A percentile compares a stretch with the other conserved stretches of the same genome.
Conservation (phyloP, 441 rosid species). For the Populus trichocarpa region DNA sequence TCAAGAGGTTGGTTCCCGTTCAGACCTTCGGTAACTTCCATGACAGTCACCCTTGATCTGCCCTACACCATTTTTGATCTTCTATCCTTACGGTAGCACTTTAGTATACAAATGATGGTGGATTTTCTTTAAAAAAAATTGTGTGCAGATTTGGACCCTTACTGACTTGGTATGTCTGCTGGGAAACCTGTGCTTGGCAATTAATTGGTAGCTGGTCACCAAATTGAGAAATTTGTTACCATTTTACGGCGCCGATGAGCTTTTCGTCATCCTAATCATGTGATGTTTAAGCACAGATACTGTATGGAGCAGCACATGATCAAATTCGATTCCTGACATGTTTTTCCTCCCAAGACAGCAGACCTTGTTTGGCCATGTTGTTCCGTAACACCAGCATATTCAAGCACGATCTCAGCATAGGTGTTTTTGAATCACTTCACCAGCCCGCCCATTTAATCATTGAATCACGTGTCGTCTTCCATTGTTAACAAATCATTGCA, state of each 20-base stretch:
- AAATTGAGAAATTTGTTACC: background rate
- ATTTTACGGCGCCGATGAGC: background rate
- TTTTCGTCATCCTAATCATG: background rate
- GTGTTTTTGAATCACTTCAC: background rate
- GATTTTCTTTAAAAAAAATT: background rate
- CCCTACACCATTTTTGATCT: background rate
- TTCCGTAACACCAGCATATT: background rate
- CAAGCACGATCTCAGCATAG: background rate
- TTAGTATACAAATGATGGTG: background rate
- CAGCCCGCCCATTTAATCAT: no score
- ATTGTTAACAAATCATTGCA: background rate
- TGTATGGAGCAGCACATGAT: background rate
- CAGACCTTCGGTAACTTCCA: background rate
- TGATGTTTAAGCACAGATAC: background rate
- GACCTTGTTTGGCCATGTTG: background rate
- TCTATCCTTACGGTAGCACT: background rate
- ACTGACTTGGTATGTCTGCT: background rate
- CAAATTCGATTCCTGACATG: background rate
- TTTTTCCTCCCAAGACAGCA: background rate
- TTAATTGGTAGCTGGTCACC: background rate
- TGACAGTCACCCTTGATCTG: background rate
- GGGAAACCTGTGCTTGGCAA: background rate
- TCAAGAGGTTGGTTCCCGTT: background rate
- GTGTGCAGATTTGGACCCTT: background rate
- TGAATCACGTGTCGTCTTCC: background rate